Evolutionary conservation across 2,329 filamentous ascomycete species (phyloP), one percentile per base, ranked within the genome.

Genomic region (Fusarium abutilonis): DNA sequence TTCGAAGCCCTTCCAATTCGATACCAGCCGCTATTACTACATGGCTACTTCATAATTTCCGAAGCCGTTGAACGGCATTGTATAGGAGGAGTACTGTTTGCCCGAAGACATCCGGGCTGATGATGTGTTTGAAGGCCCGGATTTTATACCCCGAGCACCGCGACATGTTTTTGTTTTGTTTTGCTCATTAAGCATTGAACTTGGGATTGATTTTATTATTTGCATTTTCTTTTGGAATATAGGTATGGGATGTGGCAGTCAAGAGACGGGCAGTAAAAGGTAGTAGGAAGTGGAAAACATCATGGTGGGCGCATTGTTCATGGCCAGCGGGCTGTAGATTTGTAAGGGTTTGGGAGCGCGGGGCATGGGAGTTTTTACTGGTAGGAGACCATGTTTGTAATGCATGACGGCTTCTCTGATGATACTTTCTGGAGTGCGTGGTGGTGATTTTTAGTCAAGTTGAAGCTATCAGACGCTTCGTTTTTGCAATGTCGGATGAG

Each of bases 1-100:
- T 60, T 76, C 76, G 48, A 85, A 86, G 71, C 79, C 82, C 1
- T 84, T 85, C 60, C 69, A 78, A 61, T 74, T 87, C 50, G 83
- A 87, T 56, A 78, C 77, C 41, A 72, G 70, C 50, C 63, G 71
- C 44, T 60, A 70, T 14, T 78, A 77, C 61, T 73, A 70, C 11
- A 70, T 78, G 67, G 70, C 73, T 41, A 69, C 68, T 17, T 70
- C 62, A 50, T 63, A 41, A 51, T 55, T 45, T 45, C 41, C 19
- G 31, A 45, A 35, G 42, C 19, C 31, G 36, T 52, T 52, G 49
- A 49, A 52, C 40, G 42, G 28, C 15, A 28, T 42, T 48, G 42
- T 49, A 51, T 46, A 36, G 31, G 36, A 61, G 29, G 34, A 29
- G 21, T 38, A 31, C 17, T 17, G 19, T 42, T 34, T 49, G 19